Evolutionary conservation across 805 yeast genomes (phyloP).

Genomic region (Candida alai): DNA sequence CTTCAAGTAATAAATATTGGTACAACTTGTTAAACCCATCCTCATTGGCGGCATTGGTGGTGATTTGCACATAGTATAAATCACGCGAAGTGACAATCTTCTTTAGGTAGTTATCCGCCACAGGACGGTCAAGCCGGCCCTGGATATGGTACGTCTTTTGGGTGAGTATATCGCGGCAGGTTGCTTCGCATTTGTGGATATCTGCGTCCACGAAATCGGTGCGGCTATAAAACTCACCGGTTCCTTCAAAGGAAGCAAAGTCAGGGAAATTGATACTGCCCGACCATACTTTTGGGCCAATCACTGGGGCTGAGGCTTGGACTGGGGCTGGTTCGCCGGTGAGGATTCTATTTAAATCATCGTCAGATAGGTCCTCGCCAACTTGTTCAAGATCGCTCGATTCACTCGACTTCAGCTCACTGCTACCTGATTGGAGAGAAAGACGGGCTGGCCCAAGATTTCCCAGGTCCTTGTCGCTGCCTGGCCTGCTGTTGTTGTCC

Average conservation of each 20-base stretch:
- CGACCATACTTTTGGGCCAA: constrained; percentile 33
- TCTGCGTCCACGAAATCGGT: constrained; percentile 18
- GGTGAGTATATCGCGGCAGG: constrained; percentile 27
- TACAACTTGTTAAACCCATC: constrained; percentile 26
- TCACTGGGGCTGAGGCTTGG: background rate
- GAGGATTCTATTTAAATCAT: constrained; percentile 31
- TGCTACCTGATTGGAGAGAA: constrained; percentile 5
- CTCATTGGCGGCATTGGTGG: constrained; percentile 16
- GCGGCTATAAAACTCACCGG: constrained; percentile 36
- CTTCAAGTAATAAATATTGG: constrained; percentile 43
- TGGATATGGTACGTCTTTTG: constrained; percentile 42
- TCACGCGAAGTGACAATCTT: constrained; percentile 48
- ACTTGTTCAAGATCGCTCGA: constrained; percentile 17
- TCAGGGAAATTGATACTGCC: constrained; percentile 50
- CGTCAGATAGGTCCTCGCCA: constrained; percentile 18
- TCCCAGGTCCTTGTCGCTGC: background rate
- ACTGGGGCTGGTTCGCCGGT: constrained; percentile 10
- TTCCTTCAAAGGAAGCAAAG: constrained; percentile 40
- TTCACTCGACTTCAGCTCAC: constrained; percentile 8
- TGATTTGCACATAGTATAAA: constrained; percentile 48
- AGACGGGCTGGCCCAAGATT: background rate
- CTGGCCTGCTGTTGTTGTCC: background rate
- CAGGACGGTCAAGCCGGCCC: constrained; percentile 55
- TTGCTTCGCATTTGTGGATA: constrained; percentile 12
- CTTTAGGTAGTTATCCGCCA: constrained; percentile 55